Evolutionary conservation across 2,329 filamentous ascomycete species (phyloP).

Genomic region (Penicillium brevicompactum): DNA sequence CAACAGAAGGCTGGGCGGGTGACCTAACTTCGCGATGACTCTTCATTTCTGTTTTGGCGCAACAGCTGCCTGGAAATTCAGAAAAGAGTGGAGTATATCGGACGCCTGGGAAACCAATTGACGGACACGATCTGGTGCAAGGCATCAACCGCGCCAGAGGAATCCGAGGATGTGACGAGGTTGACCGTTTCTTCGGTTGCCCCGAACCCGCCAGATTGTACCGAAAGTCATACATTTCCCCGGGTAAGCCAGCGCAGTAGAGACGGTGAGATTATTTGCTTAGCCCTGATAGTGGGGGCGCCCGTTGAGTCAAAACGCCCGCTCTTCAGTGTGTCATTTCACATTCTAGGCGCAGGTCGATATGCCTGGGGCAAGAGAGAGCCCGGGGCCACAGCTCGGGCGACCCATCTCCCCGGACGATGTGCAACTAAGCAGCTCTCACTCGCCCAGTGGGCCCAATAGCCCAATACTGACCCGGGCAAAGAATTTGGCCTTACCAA

Average conservation of each 20-base stretch:
- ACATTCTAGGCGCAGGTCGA: slow-evolving; percentile 8
- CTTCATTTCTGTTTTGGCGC: slow-evolving; percentile 12
- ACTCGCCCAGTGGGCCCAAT: slow-evolving; percentile 12
- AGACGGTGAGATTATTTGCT: slow-evolving; percentile 15
- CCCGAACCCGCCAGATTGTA: slow-evolving; percentile 3
- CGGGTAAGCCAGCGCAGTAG: slow-evolving; percentile 3
- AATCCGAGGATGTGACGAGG: slow-evolving; percentile 2
- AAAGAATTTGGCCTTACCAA: slow-evolving; percentile 9
- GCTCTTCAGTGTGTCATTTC: slow-evolving; percentile 14
- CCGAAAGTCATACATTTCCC: slow-evolving; percentile 7
- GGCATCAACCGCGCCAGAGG: slow-evolving; percentile 2
- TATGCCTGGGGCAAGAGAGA: slow-evolving; percentile 10
- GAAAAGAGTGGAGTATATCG: slow-evolving; percentile 8
- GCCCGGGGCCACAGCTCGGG: slow-evolving; percentile 9
- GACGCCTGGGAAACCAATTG: slow-evolving; percentile 11
- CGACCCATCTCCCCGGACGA: slow-evolving; percentile 13
- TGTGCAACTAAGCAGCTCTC: slow-evolving; percentile 6
- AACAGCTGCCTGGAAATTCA: slow-evolving; percentile 12
- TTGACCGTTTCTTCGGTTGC: slow-evolving; percentile 21
- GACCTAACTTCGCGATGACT: slow-evolving; percentile 18
- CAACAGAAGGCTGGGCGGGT: slow-evolving; percentile 14
- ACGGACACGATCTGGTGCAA: slow-evolving; percentile 1
- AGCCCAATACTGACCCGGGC: slow-evolving; percentile 14
- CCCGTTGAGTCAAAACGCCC: slow-evolving; percentile 17
- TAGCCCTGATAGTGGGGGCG: slow-evolving; percentile 14